Evolutionary conservation across 2,329 filamentous ascomycete species (phyloP).

Genomic region (Hymenoscyphus fraxineus): DNA sequence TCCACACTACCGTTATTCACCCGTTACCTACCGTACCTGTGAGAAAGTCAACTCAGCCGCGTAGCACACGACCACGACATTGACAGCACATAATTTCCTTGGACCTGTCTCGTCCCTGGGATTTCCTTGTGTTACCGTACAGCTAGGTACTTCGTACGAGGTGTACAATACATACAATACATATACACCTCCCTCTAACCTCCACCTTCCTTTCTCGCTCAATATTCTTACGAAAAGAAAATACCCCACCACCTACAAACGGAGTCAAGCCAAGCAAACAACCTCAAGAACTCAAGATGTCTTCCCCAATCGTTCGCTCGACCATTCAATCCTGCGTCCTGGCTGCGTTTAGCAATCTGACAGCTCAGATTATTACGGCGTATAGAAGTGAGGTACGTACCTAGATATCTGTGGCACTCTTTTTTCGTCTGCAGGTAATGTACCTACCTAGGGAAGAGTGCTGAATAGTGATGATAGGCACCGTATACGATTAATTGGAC

Average conservation of each 20-base stretch:
- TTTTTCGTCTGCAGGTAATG: background rate
- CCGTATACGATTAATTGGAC: constrained; percentile 60
- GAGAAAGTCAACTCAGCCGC: background rate
- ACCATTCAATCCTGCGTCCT: constrained; percentile 65
- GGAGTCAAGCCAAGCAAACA: background rate
- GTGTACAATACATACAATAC: background rate
- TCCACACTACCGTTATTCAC: too few relatives aligned
- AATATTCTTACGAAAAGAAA: background rate
- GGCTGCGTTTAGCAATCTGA: constrained; percentile 63
- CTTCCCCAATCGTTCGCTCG: constrained; percentile 52
- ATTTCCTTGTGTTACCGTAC: background rate
- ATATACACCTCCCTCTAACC: background rate
- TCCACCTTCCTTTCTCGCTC: background rate
- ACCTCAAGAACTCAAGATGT: constrained; percentile 22
- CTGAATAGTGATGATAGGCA: constrained; percentile 39
- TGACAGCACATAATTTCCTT: background rate
- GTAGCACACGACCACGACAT: background rate
- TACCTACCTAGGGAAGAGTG: constrained; percentile 11
- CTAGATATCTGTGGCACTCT: background rate
- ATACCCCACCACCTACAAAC: too few relatives aligned
- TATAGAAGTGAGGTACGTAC: constrained; percentile 54
- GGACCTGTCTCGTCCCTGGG: too few relatives aligned
- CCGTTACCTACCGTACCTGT: too few relatives aligned
- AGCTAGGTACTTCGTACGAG: background rate
- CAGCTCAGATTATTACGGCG: constrained; percentile 67